Percentiles rank a stretch among this genome's conserved stretches.
Conservation (phyloP, 106 monocot genomes). For the Platanthera guangdongensis region DNA sequence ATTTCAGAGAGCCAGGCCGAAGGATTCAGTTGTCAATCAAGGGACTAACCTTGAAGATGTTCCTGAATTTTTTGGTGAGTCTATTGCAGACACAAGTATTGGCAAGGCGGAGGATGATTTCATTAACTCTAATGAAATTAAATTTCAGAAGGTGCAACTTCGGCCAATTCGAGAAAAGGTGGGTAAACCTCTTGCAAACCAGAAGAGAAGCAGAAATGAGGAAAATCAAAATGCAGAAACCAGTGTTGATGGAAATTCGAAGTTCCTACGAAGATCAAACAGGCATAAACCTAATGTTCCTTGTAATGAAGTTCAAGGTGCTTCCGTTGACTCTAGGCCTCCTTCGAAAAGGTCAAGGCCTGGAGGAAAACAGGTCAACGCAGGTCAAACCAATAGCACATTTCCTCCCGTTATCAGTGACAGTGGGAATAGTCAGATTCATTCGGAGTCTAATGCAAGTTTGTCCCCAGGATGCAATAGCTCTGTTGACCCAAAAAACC, state of each 20-base stretch:
- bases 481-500: neutral
- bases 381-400: neutral
- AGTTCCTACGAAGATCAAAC: slow-evolving; percentile 5
- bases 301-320: slow-evolving; percentile 10
- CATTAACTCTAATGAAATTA: slow-evolving; percentile 13
- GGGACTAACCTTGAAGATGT: slow-evolving; percentile 5
- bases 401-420: neutral
- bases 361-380: neutral
- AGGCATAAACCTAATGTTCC: slow-evolving; percentile 14
- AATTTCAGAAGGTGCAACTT: slow-evolving; percentile 47
- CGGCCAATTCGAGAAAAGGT: slow-evolving; percentile 8
- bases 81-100: slow-evolving; percentile 6
- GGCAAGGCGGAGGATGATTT: slow-evolving; percentile 3
- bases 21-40: neutral
- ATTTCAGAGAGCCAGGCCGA: slow-evolving; percentile 4
- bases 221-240: slow-evolving; percentile 3
- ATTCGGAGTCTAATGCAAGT: slow-evolving; percentile 4
- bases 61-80: neutral
- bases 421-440: neutral
- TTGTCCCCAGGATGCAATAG: neutral
- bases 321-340: slow-evolving; percentile 3
- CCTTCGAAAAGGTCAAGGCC: slow-evolving; percentile 10
- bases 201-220: slow-evolving; percentile 34
- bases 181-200: slow-evolving; percentile 17
- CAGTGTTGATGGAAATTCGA: slow-evolving; percentile 4